Evolutionary conservation across 192 early-diverging fungal species (phyloP), one percentile per base, ranked within the genome.

Genomic region (Allomyces javanicus): DNA sequence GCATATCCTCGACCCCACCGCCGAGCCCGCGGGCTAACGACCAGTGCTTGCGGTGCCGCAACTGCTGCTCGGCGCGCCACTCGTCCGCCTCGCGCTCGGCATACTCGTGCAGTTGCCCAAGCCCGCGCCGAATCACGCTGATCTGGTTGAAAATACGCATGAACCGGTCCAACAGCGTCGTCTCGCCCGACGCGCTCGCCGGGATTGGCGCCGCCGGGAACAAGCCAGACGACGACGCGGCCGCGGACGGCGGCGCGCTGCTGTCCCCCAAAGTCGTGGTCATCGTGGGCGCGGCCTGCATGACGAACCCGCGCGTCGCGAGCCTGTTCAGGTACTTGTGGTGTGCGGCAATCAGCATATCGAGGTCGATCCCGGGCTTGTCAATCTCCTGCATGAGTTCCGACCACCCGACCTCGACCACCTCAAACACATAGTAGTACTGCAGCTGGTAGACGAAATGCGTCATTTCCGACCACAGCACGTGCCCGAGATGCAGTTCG

Each of bases 381-480:
- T 77, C 67, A 22, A 86, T 76, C 21, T 75, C 76, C 25, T 71
- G 77, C 1, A 80, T 67, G 21, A 97, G 79, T 71, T 86, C 82
- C 26, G 83, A 85, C 94, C 94, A 97, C 0, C 91, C 88, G 63
- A 85, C 86, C 75, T 93, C 93, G 25, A 97, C 71, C 62, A 90
- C 89, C 73, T 96, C 93, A 74, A 95, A 94, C 58, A 89, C 76
- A 26, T 92, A 85, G 71, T 92, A 96, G 72, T 92, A 89, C 73
- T 96, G 92, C 62, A 98, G 75, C 71, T 98, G 93, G 68, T 88
- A 81, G 58, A 92, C 81, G 74, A 94, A 96, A 74, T 97, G 94
- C 61, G 89, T 84, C 94, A 97, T 97, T 72, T 93, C 83, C 21
- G 79, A 80, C 70, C 86, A 82, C 14, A 82, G 77, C 58, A 90